Evolutionary conservation across 2,329 filamentous ascomycete species (phyloP), one percentile per base, ranked within the genome.

Genomic region (Botrytis elliptica): DNA sequence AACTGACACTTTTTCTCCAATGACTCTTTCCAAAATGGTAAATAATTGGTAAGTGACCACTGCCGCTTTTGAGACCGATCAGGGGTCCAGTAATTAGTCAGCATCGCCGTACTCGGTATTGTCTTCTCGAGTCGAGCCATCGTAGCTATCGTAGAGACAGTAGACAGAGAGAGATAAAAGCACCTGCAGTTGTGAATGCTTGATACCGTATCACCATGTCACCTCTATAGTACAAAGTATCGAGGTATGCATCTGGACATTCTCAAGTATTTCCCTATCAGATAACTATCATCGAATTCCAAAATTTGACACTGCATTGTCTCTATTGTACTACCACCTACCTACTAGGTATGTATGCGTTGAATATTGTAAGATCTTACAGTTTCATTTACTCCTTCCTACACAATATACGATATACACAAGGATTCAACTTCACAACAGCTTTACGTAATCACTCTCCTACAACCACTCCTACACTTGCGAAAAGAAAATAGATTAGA

Each of bases 51-150:
- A 10, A 14, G 22, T 29, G 29, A 9, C 18, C n/a, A 33, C n/a
- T 2, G 42, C 40, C n/a, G 42, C 7, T 14, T 63, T 49, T 25
- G 25, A 8, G 29, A 2, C 4, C 18, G 3, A 10, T 44, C 8
- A 36, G 42, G 60, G 42, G 63, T 66, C 29, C 42, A 36, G 9
- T 66, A 4, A 38, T 66, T 66, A 66, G 63, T 65, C 63, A 65
- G 63, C 63, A 38, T 40, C 14, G 16, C 52, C 52, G 52, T 57
- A 18, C 52, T 18, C n/a, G 3, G 52, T 57, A 57, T 57, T 18
- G 49, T 57, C 52, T 29, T 29, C n/a, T 57, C n/a, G 29, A 57
- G 52, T 33, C 12, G 22, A 29, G 33, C 33, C 33, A 33, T 33
- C 33, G 33, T 33, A 57, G 52, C n/a, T 29, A 29, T 18, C 14